Evolutionary conservation across 2,329 filamentous ascomycete species (phyloP).

Genomic region (Nigrospora sphaerica): DNA sequence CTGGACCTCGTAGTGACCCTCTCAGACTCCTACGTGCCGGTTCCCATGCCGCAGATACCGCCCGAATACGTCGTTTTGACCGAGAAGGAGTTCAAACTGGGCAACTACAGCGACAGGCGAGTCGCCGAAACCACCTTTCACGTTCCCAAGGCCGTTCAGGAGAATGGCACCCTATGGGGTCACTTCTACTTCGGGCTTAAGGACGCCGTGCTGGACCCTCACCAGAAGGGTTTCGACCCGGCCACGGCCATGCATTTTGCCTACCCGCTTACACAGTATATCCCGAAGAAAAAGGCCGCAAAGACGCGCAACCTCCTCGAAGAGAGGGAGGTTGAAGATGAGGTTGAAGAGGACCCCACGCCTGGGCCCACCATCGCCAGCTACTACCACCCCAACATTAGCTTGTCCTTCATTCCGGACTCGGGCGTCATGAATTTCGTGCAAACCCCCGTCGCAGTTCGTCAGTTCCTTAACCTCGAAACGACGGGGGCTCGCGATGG

Average conservation of each 20-base stretch:
- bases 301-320: slow-evolving; percentile 87
- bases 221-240: slow-evolving; percentile 62
- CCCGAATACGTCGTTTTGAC: slow-evolving; percentile 66
- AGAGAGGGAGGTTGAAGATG: slow-evolving; percentile 38
- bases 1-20: slow-evolving; percentile 84
- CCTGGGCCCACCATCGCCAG: slow-evolving; percentile 67
- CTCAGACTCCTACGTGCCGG: slow-evolving; percentile 65
- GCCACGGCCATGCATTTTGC: slow-evolving; percentile 75
- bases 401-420: slow-evolving; percentile 78
- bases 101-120: slow-evolving; percentile 73
- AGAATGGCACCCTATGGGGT: slow-evolving; percentile 89
- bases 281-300: slow-evolving; percentile 80
- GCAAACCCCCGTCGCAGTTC: slow-evolving; percentile 63
- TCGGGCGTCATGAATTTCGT: slow-evolving; percentile 63
- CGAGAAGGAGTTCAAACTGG: slow-evolving; percentile 73
- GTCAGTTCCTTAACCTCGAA: slow-evolving; percentile 75
- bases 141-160: slow-evolving; percentile 73
- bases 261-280: slow-evolving; percentile 80
- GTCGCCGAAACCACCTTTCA: slow-evolving; percentile 69
- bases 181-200: slow-evolving; percentile 84
- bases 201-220: slow-evolving; percentile 71
- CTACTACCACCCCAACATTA: slow-evolving; percentile 94
- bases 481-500: slow-evolving; percentile 73
- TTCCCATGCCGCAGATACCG: slow-evolving; percentile 57
- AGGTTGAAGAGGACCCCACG: slow-evolving; percentile 42